Evolutionary conservation across 176 grass and related monocot species (phyloP).

Genomic region (Carex myosuroides): DNA sequence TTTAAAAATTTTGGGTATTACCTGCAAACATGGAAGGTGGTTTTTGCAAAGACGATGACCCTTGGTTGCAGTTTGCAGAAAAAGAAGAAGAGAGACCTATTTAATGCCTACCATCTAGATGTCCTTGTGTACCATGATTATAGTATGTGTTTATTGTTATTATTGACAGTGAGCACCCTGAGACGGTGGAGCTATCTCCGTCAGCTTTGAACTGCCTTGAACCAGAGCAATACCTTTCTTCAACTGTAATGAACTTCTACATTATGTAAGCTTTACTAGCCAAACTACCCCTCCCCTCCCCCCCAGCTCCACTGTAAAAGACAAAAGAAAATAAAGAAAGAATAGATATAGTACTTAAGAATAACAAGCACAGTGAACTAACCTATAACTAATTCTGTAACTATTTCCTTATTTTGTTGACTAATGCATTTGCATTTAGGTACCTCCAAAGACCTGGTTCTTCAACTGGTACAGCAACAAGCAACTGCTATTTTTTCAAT

Average conservation of each 20-base stretch:
- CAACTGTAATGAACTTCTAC: conserved; percentile 94
- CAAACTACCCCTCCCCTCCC: not conserved
- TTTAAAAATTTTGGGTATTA: not conserved
- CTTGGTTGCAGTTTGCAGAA: not conserved
- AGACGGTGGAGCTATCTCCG: conserved; percentile 60
- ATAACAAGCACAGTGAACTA: not conserved
- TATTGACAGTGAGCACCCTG: conserved; percentile 45
- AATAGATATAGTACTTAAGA: not conserved
- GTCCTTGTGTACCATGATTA: conserved; percentile 18
- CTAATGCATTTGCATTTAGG: conserved; percentile 47
- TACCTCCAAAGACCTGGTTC: conserved; percentile 42
- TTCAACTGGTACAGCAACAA: conserved; percentile 36
- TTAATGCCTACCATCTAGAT: not conserved
- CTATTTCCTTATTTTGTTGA: not conserved
- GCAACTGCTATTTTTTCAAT: conserved; percentile 67
- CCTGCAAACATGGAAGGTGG: not conserved
- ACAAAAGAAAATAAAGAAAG: not conserved
- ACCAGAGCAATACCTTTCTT: conserved; percentile 71
- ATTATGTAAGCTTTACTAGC: conserved; percentile 56
- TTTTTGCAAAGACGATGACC: not conserved
- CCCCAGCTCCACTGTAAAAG: not conserved
- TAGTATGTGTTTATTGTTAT: conserved; percentile 11
- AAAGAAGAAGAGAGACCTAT: not conserved
- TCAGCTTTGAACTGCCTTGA: conserved; percentile 70
- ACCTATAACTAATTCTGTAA: not conserved